Evolutionary conservation across 345 rosid species (phyloP).

Genomic region (Lepidium africanum): DNA sequence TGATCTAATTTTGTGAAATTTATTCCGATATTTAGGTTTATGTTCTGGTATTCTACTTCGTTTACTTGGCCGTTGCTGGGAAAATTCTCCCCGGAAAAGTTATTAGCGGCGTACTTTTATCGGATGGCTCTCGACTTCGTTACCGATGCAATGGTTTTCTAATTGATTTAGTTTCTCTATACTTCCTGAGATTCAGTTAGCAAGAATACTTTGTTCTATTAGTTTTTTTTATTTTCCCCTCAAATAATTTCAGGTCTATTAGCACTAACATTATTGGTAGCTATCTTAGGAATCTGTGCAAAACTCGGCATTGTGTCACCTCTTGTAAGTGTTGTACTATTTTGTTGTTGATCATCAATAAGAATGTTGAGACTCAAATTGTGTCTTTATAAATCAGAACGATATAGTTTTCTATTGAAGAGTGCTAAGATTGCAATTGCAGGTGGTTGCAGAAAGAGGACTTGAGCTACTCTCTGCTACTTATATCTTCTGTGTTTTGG

Average conservation of each 20-base stretch:
- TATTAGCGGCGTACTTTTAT: slow-evolving; percentile 51
- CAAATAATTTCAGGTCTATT: slow-evolving; percentile 38
- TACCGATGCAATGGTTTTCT: slow-evolving; percentile 72
- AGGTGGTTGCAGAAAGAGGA: slow-evolving; percentile 82
- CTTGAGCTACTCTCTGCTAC: slow-evolving; percentile 76
- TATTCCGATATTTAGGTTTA: slow-evolving; percentile 34
- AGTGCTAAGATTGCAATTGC: not conserved
- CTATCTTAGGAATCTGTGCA: slow-evolving; percentile 48
- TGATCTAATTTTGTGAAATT: not conserved
- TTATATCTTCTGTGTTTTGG: slow-evolving; percentile 61
- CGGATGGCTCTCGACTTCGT: slow-evolving; percentile 60
- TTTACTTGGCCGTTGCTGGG: slow-evolving; percentile 63
- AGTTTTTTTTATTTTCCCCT: not conserved
- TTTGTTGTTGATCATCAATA: not conserved
- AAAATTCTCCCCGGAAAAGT: slow-evolving; percentile 58
- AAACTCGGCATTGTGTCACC: slow-evolving; percentile 50
- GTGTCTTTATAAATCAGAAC: not conserved
- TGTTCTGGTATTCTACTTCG: slow-evolving; percentile 42
- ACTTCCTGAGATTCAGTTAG: not conserved
- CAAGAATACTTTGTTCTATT: not conserved
- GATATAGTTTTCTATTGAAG: not conserved
- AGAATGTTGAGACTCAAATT: not conserved
- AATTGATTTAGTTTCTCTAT: not conserved
- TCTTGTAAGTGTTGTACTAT: slow-evolving; percentile 34
- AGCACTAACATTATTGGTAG: slow-evolving; percentile 46